Conservation (phyloP, 2,329 filamentous ascomycete species). For the Exophiala xenobiotica region DNA sequence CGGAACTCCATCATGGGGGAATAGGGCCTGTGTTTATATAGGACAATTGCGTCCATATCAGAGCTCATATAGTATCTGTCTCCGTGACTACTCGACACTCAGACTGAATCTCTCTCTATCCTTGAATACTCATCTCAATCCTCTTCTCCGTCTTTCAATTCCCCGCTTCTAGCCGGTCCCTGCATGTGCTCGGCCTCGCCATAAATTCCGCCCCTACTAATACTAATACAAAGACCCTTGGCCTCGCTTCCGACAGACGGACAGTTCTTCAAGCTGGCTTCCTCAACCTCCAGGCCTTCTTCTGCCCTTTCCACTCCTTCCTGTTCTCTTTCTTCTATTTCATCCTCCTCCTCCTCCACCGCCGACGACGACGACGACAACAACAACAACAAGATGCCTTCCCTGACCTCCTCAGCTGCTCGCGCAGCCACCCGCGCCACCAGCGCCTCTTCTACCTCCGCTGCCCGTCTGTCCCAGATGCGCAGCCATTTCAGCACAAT, state of each 20-base stretch:
- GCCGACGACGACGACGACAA: too few relatives aligned
- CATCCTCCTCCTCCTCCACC: not conserved
- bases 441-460: constrained; percentile 27
- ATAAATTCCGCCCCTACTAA: too few relatives aligned
- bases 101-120: not conserved
- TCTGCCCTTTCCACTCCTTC: not conserved
- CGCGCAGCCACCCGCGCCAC: constrained; percentile 19
- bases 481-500: constrained; percentile 55
- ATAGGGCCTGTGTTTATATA: too few relatives aligned
- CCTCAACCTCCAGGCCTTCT: not conserved
- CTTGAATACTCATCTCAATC: not conserved
- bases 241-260: not conserved
- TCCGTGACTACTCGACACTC: not conserved
- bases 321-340: too few relatives aligned
- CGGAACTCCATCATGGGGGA: too few relatives aligned
- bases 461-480: constrained; percentile 48
- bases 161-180: constrained; percentile 5
- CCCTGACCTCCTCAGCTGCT: constrained; percentile 19
- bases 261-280: constrained; percentile 4
- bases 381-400: constrained; percentile 22
- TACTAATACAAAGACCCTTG: not conserved
- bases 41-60: too few relatives aligned
- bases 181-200: too few relatives aligned
- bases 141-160: not conserved
- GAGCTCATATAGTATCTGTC: not conserved